Evolutionary conservation across 768 basidiomycete genomes (phyloP).

Genomic region (Pleurotus pulmonarius): DNA sequence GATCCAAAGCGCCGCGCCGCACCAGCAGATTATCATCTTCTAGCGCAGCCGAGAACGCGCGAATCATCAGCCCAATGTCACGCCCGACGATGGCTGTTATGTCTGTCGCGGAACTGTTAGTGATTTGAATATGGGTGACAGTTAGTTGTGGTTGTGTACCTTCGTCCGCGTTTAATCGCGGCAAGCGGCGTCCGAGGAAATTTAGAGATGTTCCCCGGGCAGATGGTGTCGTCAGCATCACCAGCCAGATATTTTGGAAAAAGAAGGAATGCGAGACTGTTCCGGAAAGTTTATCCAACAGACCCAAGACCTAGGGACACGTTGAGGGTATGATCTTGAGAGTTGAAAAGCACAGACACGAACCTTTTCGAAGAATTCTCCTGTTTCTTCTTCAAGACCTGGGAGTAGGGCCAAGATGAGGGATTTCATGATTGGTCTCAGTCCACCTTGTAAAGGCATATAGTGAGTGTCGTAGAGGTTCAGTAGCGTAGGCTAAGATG

Average conservation of each 20-base stretch:
- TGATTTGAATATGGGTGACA: background rate
- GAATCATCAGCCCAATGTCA: constrained; percentile 91
- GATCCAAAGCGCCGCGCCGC: constrained; percentile 79
- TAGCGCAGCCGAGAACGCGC: constrained; percentile 87
- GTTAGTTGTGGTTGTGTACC: constrained; percentile 33
- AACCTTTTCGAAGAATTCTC: constrained; percentile 94
- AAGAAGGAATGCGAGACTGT: constrained; percentile 88
- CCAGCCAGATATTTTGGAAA: constrained; percentile 92
- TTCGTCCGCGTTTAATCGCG: constrained; percentile 65
- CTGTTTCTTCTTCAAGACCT: constrained; percentile 95
- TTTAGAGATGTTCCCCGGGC: constrained; percentile 85
- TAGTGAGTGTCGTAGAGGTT: constrained; percentile 93
- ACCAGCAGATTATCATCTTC: constrained; percentile 94
- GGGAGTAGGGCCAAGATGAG: constrained; percentile 92
- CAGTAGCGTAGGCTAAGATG: constrained; percentile 70
- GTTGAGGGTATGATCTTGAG: background rate
- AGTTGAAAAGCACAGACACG: background rate
- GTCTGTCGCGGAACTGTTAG: constrained; percentile 31
- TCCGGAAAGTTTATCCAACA: constrained; percentile 80
- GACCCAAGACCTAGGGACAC: constrained; percentile 58
- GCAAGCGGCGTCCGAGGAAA: constrained; percentile 79
- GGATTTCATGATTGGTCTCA: constrained; percentile 91
- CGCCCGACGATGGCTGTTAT: constrained; percentile 72
- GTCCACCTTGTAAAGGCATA: constrained; percentile 72
- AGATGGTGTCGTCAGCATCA: constrained; percentile 85